A percentile compares a stretch with the other conserved stretches of the same genome.
These are phyloP conservation scores for Trichoderma atrobrunneum DNA, from an alignment of 2,329 filamentous ascomycete genomes.

Conservation along the genomic window DNA sequence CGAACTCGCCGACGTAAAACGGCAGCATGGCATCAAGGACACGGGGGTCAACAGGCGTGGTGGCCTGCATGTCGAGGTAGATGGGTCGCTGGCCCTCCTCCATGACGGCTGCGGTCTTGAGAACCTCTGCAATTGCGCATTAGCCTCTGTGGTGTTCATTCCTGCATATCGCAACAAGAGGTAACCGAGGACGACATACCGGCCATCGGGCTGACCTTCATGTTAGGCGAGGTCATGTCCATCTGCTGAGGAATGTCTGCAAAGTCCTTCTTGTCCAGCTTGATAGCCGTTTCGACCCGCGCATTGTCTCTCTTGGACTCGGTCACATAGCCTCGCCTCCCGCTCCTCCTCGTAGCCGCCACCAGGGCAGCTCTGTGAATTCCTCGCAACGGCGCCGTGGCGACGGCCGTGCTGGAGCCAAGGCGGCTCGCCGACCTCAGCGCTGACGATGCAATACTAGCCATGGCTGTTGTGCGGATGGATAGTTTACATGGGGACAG, in stretches of 20 bases:
- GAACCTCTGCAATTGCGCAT: slow-evolving; percentile 54
- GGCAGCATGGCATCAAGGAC: slow-evolving; percentile 97
- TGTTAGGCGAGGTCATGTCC: slow-evolving; percentile 45
- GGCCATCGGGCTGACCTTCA: slow-evolving; percentile 71
- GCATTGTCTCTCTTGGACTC: slow-evolving; percentile 77
- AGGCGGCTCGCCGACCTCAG: slow-evolving; percentile 72
- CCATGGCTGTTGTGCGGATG: slow-evolving; percentile 46
- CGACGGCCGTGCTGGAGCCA: slow-evolving; percentile 39
- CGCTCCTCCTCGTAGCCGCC: slow-evolving; percentile 29
- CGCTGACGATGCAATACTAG: slow-evolving; percentile 63
- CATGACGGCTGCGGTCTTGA: slow-evolving; percentile 91
- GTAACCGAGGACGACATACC: slow-evolving; percentile 30
- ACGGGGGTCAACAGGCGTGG: slow-evolving; percentile 89
- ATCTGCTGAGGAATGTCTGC: slow-evolving; percentile 48
- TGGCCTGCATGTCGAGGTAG: slow-evolving; percentile 98
- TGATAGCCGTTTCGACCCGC: slow-evolving; percentile 83
- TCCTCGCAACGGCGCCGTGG: slow-evolving; percentile 29
- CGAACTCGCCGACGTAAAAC: slow-evolving; percentile 88
- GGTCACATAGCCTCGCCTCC: slow-evolving; percentile 72
- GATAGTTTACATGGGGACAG: slow-evolving; percentile 23
- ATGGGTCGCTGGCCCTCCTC: slow-evolving; percentile 91
- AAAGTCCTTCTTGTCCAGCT: slow-evolving; percentile 81
- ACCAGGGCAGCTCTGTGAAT: slow-evolving; percentile 31
- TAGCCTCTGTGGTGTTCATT: slow-evolving; percentile 9
- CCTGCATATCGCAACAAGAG: not conserved